Base-by-base conservation (phyloP, 2,329 filamentous ascomycete species). In the Hysterium pulicare region DNA sequence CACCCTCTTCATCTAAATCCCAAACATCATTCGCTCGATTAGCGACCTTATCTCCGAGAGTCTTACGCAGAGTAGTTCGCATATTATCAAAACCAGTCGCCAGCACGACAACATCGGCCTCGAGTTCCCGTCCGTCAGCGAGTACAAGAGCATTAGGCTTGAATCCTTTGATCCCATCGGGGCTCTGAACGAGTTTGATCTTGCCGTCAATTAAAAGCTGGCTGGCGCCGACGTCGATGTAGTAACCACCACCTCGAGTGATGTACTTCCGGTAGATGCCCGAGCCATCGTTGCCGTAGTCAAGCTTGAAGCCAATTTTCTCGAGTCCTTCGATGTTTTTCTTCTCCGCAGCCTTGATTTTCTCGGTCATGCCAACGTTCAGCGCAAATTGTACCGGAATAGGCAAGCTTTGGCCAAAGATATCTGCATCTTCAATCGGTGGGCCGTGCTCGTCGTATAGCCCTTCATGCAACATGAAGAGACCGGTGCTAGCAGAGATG, bases 191-290 rank as follows among this genome's bases (percentile, higher is more conserved):
- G 20, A 86, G 68, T 50, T 79, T 79, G 58, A 87, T 79, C 55
- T 79, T 80, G 1, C 82, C 81, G 10, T 83, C 77, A 2, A 71
- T 70, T 44, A 87, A 83, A 19, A 86, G 71, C 53, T 78, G 64
- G 0, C 77, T 78, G 0, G 76, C 78, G 0, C 84, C 84, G 1
- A 85, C 81, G 46, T 87, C 81, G 47, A 86, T 83, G 62, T 86
- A 86, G 57, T 86, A 86, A 0, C 83, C 83, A 0, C 84, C 83
- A 1, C 82, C 82, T 2, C 79, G 74, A 50, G 82, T 79, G 48
- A 83, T 72, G 54, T 84, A 86, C 59, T 84, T 84, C 40, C 77
- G 62, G 43, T 79, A 72, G 1, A 85, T 68, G 0, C 83, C 82
- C 0, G 74, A 68, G 1, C 70, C 74, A 40, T 82, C 73, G 0